Base-by-base conservation (phyloP, 768 basidiomycete genomes). In the Xerocomellus amylosporus region DNA sequence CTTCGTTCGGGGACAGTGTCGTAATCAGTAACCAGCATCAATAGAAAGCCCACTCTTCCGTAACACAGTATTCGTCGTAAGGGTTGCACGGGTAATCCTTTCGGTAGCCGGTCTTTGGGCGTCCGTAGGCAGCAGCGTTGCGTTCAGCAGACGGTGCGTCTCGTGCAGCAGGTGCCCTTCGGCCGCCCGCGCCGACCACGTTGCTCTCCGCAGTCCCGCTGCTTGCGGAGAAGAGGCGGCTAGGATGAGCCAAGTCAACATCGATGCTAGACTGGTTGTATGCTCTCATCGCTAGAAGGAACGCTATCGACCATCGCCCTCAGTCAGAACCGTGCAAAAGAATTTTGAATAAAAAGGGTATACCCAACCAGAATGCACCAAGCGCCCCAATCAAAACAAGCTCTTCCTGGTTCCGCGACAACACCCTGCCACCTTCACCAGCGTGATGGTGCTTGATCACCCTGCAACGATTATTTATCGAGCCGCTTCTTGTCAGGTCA, bases 331-430 rank as follows among this genome's bases (percentile, higher is more conserved):
- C 30, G 33, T 12, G 45, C 10, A 34, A 46, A 38, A 2, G 9
- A 37, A 22, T 36, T 4, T 28, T 2, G 3, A 31, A 49, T 24
- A 28, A 14, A 40, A 54, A 22, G 22, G 33, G 73, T 82, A 67
- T 67, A 90, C 90, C 87, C 46, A 90, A 74, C 87, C 87, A 91
- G 65, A 88, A 81, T 54, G 90, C 71, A 12, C 84, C 88, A 53
- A 90, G 78, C 3, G 85, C 84, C 6, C 75, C 83, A 56, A 92
- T 86, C 69, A 92, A 64, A 19, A 87, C 73, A 70, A 83, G 78
- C 63, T 92, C 88, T 64, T 90, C 87, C 62, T 92, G 90, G 51
- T 76, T 77, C 60, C 82, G 83, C 42, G 86, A 83, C 61, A 92
- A 68, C 56, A 85, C 66, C 47, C 79, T 79, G 14, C 59, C 63